Evolutionary conservation across 164 flowering plant species (phyloP), one percentile per base, ranked within the genome.

Genomic region (Paratinospora sagittata): DNA sequence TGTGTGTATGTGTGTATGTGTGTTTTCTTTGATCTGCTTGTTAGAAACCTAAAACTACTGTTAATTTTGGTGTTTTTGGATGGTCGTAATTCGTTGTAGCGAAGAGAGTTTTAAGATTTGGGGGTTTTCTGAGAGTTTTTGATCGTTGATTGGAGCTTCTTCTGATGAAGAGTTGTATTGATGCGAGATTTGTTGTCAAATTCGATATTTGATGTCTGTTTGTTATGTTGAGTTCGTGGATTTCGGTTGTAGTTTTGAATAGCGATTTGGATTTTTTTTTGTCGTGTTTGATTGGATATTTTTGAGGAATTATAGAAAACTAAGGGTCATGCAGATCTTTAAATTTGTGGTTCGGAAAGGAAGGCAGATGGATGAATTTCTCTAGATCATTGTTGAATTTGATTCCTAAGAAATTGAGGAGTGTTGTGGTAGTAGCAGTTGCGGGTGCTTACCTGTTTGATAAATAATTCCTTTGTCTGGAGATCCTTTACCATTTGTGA

Each of bases 21-120:
- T 30, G 34, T 30, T 30, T 4, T 30, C 33, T 24, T 62, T 63
- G 68, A 68, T 74, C 68, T 68, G 49, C 36, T 12, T 0, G 10
- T 17, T 55, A 37, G 34, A 74, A 65, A 69, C 60, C 65, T 70
- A 69, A 30, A 30, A 34, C 1, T 39, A 8, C 26, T 41, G 13
- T 49, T 6, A 8, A 8, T 24, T 39, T 30, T 30, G 34, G 17
- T 3, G 34, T 47, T 55, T 30, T 55, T 55, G 61, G n/a, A 8
- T 6, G 61, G 61, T 55, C 9, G 8, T 4, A 30, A 30, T 30
- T 30, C 34, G 34, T 30, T 30, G 34, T 30, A 30, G 34, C 2
- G 1, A 30, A n/a, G 43, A 52, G 11, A 9, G 7, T 1, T 41
- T 34, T 43, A 12, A 63, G 65, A 39, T 61, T 37, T 36, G 39